Percentiles rank a stretch among this genome's conserved stretches.
These are phyloP conservation scores for Cymodocea nodosa DNA, from an alignment of 116 monocot species.

Conservation along the genomic window DNA sequence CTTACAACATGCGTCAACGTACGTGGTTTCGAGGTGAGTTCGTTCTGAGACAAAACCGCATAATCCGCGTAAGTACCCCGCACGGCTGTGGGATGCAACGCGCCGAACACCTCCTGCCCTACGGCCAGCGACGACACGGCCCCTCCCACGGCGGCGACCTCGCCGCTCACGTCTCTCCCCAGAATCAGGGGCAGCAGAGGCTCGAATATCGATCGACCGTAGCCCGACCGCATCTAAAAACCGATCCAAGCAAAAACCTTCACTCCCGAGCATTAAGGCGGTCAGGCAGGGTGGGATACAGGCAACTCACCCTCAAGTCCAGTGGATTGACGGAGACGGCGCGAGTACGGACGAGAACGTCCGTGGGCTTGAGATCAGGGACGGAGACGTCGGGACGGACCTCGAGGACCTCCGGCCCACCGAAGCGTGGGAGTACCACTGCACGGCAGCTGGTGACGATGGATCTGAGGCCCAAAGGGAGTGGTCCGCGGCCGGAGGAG, in stretches of 20 bases:
- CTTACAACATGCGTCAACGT: constrained; percentile 71
- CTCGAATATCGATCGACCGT: constrained; percentile 87
- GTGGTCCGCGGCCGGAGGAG: background rate
- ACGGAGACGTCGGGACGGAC: constrained; percentile 29
- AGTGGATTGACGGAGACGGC: constrained; percentile 69
- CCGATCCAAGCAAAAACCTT: background rate
- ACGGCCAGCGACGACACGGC: constrained; percentile 55
- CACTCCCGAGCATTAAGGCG: background rate
- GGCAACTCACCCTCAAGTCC: constrained; percentile 45
- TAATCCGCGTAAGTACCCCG: constrained; percentile 93
- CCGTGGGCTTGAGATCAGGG: constrained; percentile 56
- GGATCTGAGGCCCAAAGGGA: constrained; percentile 3
- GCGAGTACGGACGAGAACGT: constrained; percentile 65
- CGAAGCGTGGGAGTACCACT: constrained; percentile 53
- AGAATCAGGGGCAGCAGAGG: constrained; percentile 75
- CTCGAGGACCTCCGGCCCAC: constrained; percentile 63
- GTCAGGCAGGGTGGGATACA: background rate
- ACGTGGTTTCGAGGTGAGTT: constrained; percentile 70
- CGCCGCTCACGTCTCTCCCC: constrained; percentile 95
- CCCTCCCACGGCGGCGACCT: constrained; percentile 77
- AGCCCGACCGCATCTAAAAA: constrained; percentile 81
- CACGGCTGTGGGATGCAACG: constrained; percentile 94
- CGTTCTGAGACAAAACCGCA: constrained; percentile 67
- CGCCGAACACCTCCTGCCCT: constrained; percentile 95
- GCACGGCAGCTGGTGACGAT: constrained; percentile 31